These are phyloP conservation scores for Phenoliferia sp. DNA, from an alignment of 1,284 basidiomycete genomes.

Conservation along the genomic window DNA sequence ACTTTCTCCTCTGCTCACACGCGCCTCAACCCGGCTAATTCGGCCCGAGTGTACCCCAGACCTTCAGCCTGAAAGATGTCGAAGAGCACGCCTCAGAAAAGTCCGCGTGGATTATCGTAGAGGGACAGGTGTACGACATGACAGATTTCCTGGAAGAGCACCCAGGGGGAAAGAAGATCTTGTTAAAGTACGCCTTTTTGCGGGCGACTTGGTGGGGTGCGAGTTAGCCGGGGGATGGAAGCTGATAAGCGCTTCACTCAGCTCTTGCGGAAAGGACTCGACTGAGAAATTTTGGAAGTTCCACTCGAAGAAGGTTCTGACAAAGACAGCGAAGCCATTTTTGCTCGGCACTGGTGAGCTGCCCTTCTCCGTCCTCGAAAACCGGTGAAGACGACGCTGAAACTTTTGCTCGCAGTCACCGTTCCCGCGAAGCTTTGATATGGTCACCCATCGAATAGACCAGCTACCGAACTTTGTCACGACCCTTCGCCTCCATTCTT, in stretches of 20 bases:
- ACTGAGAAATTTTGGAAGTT: slow-evolving; percentile 33
- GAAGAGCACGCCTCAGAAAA: slow-evolving; percentile 47
- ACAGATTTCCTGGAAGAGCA: slow-evolving; percentile 49
- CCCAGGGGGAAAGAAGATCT: slow-evolving; percentile 27
- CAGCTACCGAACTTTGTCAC: too few relatives aligned
- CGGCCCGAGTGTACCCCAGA: slow-evolving; percentile 4
- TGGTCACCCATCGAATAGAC: too few relatives aligned
- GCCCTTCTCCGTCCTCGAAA: neutral
- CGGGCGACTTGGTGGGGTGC: too few relatives aligned
- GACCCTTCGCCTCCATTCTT: too few relatives aligned
- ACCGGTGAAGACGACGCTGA: neutral
- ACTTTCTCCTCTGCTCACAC: too few relatives aligned
- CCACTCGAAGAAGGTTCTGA: slow-evolving; percentile 28
- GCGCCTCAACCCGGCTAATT: too few relatives aligned
- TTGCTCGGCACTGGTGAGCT: slow-evolving; percentile 15
- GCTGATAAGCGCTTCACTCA: neutral
- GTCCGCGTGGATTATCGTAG: slow-evolving; percentile 58
- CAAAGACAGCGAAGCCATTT: slow-evolving; percentile 25
- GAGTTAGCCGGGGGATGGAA: neutral
- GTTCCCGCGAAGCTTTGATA: neutral
- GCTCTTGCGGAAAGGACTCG: slow-evolving; percentile 27
- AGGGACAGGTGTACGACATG: slow-evolving; percentile 57
- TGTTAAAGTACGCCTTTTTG: slow-evolving; percentile 18
- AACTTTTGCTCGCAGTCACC: neutral
- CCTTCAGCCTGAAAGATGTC: slow-evolving; percentile 51